Evolutionary conservation across 202 grass and related monocot species (phyloP).

Genomic region (Sporobolus alterniflorus): DNA sequence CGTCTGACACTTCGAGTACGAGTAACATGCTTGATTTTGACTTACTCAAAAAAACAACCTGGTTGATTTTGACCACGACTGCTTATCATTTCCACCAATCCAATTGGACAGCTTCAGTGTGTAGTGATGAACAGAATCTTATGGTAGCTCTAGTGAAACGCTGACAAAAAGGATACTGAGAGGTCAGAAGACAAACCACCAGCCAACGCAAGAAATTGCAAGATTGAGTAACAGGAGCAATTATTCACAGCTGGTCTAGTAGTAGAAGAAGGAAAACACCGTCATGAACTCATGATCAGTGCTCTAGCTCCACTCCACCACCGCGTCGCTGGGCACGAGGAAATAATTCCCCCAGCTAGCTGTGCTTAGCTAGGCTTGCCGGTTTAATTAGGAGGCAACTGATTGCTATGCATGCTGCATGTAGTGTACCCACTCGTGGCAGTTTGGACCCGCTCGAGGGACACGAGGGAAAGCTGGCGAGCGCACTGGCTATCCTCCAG

Average conservation of each 20-base stretch:
- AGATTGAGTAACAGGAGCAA: neutral
- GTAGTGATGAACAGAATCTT: neutral
- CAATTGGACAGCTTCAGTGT: neutral
- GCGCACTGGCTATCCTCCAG: neutral
- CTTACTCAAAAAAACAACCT: too few species aligned
- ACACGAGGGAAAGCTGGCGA: neutral
- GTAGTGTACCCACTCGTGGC: too few species aligned
- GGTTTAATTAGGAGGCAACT: slow-evolving; percentile 27
- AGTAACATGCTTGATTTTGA: neutral
- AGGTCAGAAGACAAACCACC: neutral
- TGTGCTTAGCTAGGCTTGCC: slow-evolving; percentile 41
- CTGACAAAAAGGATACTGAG: too few species aligned
- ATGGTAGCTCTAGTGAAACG: too few species aligned
- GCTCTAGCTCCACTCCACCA: neutral
- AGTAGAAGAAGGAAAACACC: neutral
- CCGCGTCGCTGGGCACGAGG: neutral
- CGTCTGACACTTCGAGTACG: neutral
- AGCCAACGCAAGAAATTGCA: neutral
- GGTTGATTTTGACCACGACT: too few species aligned
- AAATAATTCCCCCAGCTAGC: slow-evolving; percentile 36
- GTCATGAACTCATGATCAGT: slow-evolving; percentile 38
- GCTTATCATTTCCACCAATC: neutral
- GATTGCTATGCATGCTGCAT: neutral
- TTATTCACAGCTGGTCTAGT: neutral
- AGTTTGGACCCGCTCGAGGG: neutral